Base-by-base conservation (phyloP, 1,284 basidiomycete species). In the Entoloma clypeatum region DNA sequence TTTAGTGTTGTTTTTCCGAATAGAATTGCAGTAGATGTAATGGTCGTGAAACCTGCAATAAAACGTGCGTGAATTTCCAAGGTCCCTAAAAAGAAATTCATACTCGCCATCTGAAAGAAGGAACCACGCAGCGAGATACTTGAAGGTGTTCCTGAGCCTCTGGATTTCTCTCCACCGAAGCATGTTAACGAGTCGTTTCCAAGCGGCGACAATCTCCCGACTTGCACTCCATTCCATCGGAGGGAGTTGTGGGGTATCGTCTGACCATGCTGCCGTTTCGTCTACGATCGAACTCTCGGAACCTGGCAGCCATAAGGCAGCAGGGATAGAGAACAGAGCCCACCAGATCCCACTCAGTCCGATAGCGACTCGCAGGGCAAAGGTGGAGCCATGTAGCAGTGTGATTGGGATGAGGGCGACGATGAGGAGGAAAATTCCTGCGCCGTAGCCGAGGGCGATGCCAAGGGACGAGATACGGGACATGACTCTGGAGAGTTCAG, bases 91-190 rank as follows among this genome's bases (percentile, higher is more conserved):
- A 6, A 22, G 18, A 19, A 11, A 11, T n/a, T n/a, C 13, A 7
- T 14, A 59, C 75, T 37, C 38, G 88, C 89, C 89, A 57, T 95
- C 92, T 1, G 87, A 91, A 21, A 96, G 75, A 9, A 95, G 73
- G 58, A 95, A 92, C 91, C 92, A 95, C 0, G 92, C 88, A 3
- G 82, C 74, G 27, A 95, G 80, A 55, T 90, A 94, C 44, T 75
- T 73, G 68, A 93, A 96, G 0, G 92, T 89, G 55, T 91, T 85
- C 24, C 74, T 72, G n/a, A 94, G 67, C 44, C 74, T 74, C 59
- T 72, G 74, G 23, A 93, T 77, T 56, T 93, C 81, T 3, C 60
- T 60, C 65, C 76, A 81, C 1, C 67, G 68, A 9, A 93, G 64
- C 84, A 91, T 91, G 24, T 67, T 67, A 0, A 74, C 75, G 0